Evolutionary conservation across 352 stramenopile species (phyloP).

Genomic region (Phytophthora sp.): DNA sequence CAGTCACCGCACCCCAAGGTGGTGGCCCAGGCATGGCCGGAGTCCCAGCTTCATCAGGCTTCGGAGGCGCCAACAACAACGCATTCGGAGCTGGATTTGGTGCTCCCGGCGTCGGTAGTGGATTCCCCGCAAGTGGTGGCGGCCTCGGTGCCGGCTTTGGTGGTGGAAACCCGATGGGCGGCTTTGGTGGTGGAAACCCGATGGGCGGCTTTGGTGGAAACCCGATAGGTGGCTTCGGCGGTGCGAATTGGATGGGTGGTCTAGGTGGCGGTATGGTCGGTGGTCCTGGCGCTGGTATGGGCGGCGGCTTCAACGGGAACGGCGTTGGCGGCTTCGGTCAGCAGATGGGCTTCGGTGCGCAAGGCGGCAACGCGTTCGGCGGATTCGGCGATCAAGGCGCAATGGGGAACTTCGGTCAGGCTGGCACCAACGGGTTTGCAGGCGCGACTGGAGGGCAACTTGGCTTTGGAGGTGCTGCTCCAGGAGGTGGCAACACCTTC

Average conservation of each 20-base stretch:
- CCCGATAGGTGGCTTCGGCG: conserved; percentile 16
- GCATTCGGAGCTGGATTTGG: conserved; percentile 10
- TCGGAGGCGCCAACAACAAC: neutral
- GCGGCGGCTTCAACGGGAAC: conserved; percentile 7
- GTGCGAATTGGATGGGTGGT: conserved; percentile 2
- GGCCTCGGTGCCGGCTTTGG: conserved; percentile 8
- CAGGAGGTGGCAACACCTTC: conserved; percentile 1
- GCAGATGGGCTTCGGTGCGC: conserved; percentile 14
- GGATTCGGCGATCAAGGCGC: conserved; percentile 10
- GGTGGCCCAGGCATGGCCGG: neutral
- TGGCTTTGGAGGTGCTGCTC: conserved; percentile 11
- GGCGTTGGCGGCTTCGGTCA: conserved; percentile 12
- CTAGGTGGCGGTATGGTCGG: conserved; percentile 11
- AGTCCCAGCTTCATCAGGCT: neutral
- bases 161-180: no score
- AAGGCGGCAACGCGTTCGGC: conserved; percentile 20
- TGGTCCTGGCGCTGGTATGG: conserved; percentile 7
- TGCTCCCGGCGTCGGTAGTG: neutral
- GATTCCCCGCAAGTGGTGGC: neutral
- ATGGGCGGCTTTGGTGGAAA: no score
- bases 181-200: no score
- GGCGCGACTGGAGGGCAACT: neutral
- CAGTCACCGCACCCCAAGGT: neutral
- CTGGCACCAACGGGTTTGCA: conserved; percentile 19
- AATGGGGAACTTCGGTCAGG: conserved; percentile 15